Evolutionary conservation across 164 flowering plant species (phyloP).

Genomic region (Chimonanthus praecox): DNA sequence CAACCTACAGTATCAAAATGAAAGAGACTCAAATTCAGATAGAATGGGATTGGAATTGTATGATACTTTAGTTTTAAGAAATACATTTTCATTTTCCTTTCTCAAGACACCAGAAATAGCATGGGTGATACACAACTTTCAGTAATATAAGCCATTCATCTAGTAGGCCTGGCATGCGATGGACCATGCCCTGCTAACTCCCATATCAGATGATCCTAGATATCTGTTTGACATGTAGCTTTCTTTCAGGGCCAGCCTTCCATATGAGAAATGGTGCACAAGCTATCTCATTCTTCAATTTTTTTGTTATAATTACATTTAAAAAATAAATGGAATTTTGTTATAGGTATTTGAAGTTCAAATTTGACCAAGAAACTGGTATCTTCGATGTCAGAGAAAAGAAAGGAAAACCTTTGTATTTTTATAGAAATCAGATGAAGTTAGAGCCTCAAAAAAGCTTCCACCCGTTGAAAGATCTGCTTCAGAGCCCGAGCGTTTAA

Average conservation of each 20-base stretch:
- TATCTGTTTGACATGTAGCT: not conserved
- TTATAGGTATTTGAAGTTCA: not conserved
- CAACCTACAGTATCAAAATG: slow-evolving; percentile 41
- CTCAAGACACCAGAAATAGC: not conserved
- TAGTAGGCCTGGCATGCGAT: not conserved
- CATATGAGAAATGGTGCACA: not conserved
- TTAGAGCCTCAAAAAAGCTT: slow-evolving; percentile 69
- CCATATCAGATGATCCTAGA: not conserved
- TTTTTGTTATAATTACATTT: not conserved
- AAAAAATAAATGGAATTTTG: not conserved
- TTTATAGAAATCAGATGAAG: slow-evolving; percentile 77
- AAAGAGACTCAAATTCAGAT: not conserved
- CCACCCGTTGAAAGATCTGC: slow-evolving; percentile 33
- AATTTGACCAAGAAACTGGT: not conserved
- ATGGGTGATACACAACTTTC: not conserved
- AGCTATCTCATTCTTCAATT: not conserved
- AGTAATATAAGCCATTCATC: not conserved
- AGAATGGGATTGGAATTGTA: no score
- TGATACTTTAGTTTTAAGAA: no score
- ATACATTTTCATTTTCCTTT: no score
- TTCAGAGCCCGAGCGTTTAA: slow-evolving; percentile 51
- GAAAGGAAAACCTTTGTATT: slow-evolving; percentile 56
- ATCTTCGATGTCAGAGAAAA: not conserved
- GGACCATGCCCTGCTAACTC: not conserved
- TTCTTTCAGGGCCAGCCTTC: not conserved